phyloP scores from a whole-genome alignment of 371 early-diverging fungal genomes.

The Mucor sp. region DNA sequence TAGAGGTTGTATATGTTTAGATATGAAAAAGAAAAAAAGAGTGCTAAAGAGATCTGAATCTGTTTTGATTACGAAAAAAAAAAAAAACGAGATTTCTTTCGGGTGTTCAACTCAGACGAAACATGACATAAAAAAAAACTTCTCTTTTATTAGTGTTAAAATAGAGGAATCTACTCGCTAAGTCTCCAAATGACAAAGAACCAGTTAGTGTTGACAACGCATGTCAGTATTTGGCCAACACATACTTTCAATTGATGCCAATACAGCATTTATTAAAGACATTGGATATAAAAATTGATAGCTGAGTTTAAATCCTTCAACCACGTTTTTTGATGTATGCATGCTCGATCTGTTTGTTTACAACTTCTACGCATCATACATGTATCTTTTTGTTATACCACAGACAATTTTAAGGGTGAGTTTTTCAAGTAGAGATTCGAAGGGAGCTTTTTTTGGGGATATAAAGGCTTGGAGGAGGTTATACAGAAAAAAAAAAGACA shows the following conservation, averaged over 20 bases:
- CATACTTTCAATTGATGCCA: not conserved
- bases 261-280: not conserved
- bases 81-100: constrained; percentile 3
- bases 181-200: not conserved
- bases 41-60: not conserved
- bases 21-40: constrained; percentile 5
- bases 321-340: not conserved
- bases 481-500: not conserved
- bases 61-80: not conserved
- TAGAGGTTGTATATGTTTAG: not conserved
- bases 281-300: not conserved
- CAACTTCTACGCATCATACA: not conserved
- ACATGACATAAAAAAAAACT: not conserved
- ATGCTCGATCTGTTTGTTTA: not conserved
- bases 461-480: not conserved
- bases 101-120: not conserved
- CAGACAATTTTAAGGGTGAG: constrained; percentile 8
- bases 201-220: not conserved
- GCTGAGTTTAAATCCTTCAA: constrained; percentile 7
- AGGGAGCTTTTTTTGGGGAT: not conserved
- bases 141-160: not conserved
- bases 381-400: not conserved
- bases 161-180: not conserved
- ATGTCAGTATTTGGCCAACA: not conserved
- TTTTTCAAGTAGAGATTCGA: not conserved